Evolutionary conservation across 2,329 filamentous ascomycete species (phyloP).

Genomic region (Celoporthe dispersa): DNA sequence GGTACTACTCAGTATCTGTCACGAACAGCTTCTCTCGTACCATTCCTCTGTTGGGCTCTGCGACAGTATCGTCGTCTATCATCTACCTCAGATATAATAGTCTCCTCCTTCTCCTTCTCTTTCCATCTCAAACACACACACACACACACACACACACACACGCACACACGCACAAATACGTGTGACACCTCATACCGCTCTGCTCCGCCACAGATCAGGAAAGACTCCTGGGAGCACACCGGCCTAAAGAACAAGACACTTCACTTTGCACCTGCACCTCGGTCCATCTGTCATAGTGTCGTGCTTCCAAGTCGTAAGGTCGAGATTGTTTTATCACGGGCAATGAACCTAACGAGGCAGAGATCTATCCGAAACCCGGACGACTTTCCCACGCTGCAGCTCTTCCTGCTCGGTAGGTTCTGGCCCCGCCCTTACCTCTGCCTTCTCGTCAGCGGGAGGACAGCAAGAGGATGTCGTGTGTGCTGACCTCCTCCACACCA

Average conservation of each 20-base stretch:
- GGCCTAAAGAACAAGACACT: not conserved
- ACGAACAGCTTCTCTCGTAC: not conserved
- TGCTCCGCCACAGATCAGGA: not conserved
- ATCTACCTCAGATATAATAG: not conserved
- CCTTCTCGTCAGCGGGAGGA: not conserved
- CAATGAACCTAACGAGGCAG: slow-evolving; percentile 58
- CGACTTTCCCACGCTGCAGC: slow-evolving; percentile 79
- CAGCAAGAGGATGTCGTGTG: not conserved
- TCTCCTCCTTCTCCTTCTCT: not conserved
- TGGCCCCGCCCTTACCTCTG: not conserved
- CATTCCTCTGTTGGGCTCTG: not conserved
- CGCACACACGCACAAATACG: not conserved
- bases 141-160: not conserved
- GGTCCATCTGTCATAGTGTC: slow-evolving; percentile 37
- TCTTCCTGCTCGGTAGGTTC: slow-evolving; percentile 79
- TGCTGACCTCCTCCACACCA: slow-evolving; percentile 41
- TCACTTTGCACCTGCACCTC: slow-evolving; percentile 30
- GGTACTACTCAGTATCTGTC: not conserved
- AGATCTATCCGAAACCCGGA: slow-evolving; percentile 64
- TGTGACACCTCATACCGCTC: not conserved
- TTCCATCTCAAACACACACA: not conserved
- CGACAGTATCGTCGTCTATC: not conserved
- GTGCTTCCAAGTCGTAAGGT: slow-evolving; percentile 52
- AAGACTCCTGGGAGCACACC: not conserved
- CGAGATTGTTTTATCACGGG: slow-evolving; percentile 43